Conservation (phyloP, 176 grass and related monocot genomes). For the Sorghum bicolor region DNA sequence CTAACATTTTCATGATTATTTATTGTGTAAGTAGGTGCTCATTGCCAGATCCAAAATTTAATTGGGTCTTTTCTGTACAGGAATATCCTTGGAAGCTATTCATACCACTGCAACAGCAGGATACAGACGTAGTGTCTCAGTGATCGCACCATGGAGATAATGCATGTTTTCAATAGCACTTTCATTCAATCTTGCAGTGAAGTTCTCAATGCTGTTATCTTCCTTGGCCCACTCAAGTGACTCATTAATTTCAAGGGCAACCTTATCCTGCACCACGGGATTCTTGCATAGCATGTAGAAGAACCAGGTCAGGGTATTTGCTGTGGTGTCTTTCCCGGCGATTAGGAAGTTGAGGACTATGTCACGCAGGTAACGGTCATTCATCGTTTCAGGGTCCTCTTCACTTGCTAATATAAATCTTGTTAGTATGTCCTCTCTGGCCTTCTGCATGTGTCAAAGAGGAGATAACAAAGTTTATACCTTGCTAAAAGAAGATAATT, state of each 20-base stretch:
- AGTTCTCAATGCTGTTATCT: constrained; percentile 10
- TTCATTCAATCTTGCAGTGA: constrained; percentile 34
- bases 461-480: too few relatives aligned
- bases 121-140: constrained; percentile 62
- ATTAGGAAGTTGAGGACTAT: too few relatives aligned
- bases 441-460: too few relatives aligned
- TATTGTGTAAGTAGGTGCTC: not conserved
- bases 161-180: constrained; percentile 54
- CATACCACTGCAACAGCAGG: constrained; percentile 61
- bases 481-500: too few relatives aligned
- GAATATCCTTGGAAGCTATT: not conserved
- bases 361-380: too few relatives aligned
- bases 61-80: not conserved
- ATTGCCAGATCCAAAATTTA: not conserved
- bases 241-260: constrained; percentile 45
- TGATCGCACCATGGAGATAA: constrained; percentile 45
- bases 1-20: not conserved
- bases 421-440: too few relatives aligned
- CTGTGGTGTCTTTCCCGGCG: too few relatives aligned
- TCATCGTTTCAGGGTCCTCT: too few relatives aligned
- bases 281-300: too few relatives aligned
- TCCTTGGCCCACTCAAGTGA: constrained; percentile 1
- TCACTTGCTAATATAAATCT: too few relatives aligned
- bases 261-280: not conserved
- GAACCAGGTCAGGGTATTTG: too few relatives aligned